Evolutionary conservation across 2,329 filamentous ascomycete genomes (phyloP).

Genomic region (Rhexocercosporidium sp.): DNA sequence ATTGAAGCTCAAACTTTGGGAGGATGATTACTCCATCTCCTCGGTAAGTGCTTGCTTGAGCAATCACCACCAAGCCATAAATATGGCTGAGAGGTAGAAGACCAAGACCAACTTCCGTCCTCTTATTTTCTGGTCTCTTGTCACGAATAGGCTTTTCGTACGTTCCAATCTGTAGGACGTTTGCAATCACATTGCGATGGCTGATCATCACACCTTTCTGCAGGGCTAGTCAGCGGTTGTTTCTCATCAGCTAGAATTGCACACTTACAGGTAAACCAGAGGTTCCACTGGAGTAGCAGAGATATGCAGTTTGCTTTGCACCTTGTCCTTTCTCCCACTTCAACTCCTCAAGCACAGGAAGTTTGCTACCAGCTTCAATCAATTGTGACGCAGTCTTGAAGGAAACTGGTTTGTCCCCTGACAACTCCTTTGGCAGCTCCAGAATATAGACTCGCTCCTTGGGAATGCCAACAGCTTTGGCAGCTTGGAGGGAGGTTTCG

Average conservation of each 20-base stretch:
- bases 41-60: conserved; percentile 67
- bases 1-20: conserved; percentile 75
- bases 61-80: conserved; percentile 76
- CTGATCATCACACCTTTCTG: conserved; percentile 86
- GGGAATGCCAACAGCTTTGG: conserved; percentile 70
- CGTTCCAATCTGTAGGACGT: conserved; percentile 54
- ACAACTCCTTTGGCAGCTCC: conserved; percentile 63
- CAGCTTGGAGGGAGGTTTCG: conserved; percentile 68
- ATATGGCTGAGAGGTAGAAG: conserved; percentile 91
- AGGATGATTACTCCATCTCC: conserved; percentile 77
- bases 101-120: conserved; percentile 54
- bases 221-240: background rate
- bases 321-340: conserved; percentile 69
- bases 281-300: conserved; percentile 67
- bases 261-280: conserved; percentile 64
- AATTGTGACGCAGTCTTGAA: conserved; percentile 79
- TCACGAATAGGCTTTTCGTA: conserved; percentile 57
- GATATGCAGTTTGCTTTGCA: conserved; percentile 72
- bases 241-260: background rate
- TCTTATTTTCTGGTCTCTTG: conserved; percentile 49
- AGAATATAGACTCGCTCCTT: conserved; percentile 76
- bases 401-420: conserved; percentile 52
- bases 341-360: conserved; percentile 59
- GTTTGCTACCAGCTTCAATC: conserved; percentile 61
- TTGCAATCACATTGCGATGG: conserved; percentile 82